Evolutionary conservation across 495 filamentous ascomycete genomes (phyloP), one percentile per base, ranked within the genome.

Genomic region (Xylaria longipes): DNA sequence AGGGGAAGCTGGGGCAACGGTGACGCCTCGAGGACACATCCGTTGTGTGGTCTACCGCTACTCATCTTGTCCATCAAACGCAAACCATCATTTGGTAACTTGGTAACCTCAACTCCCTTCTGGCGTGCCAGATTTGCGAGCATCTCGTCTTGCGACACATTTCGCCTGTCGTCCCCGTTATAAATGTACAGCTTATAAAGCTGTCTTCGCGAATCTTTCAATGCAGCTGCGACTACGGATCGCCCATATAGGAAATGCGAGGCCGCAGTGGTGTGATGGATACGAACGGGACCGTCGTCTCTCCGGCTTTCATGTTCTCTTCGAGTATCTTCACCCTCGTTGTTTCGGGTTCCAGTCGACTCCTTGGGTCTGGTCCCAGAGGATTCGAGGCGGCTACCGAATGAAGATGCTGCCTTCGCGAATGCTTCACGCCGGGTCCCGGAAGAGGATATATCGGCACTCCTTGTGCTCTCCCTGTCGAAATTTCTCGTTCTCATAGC

Each of bases 171-270:
- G 77, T 83, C 82, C 76, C 88, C 86, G 5, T 80, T 85, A 79
- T 91, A 94, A 22, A 94, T 80, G 79, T 98, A 97, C 9, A 99
- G 85, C 65, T 91, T 93, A 83, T 96, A 97, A 5, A 97, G 79
- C 74, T 93, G 86, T 50, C 96, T 89, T 14, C 87, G 85, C 25
- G 83, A 80, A 62, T 89, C 87, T 69, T 84, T 89, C 25, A 99
- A 81, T 1, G 95, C 95, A 8, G 95, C 92, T 67, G 91, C 89
- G n/a, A 98, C 92, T 2, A 91, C 88, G 9, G 90, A 90, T 20
- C 87, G 88, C 17, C 96, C 96, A 77, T 97, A 98, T 9, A 99
- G 87, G 79, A 97, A 98, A 71, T 97, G 91, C 1, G 94, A 96
- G 46, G 94, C 92, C 0, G 94, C 91, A 4, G 92, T 95, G 3